Evolutionary conservation across 2,329 filamentous ascomycete genomes (phyloP).

Genomic region (Aspergillus pseudoglaucus): DNA sequence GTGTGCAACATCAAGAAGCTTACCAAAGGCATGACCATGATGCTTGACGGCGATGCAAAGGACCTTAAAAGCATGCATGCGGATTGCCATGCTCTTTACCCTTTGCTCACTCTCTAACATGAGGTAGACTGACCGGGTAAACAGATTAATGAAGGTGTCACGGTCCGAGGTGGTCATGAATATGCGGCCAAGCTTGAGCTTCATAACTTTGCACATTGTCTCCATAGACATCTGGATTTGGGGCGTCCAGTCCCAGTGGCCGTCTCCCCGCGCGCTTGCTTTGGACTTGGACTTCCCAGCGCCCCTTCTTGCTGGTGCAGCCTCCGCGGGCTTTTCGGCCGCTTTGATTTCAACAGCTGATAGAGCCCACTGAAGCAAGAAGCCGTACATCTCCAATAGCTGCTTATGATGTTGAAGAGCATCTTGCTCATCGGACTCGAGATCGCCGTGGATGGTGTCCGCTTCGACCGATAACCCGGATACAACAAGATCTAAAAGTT

Average conservation of each 20-base stretch:
- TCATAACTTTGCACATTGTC: conserved; percentile 92
- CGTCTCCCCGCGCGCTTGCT: conserved; percentile 57
- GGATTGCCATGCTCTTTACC: conserved; percentile 78
- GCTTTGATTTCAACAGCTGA: conserved; percentile 91
- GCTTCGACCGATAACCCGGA: conserved; percentile 81
- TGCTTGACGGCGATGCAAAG: conserved; percentile 95
- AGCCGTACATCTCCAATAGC: conserved; percentile 87
- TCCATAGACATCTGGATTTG: conserved; percentile 87
- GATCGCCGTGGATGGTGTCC: conserved; percentile 75
- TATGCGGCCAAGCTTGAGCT: conserved; percentile 83
- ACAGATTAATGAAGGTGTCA: conserved; percentile 86
- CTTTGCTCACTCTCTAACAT: conserved; percentile 90
- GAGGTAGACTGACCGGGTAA: conserved; percentile 89
- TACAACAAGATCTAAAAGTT: conserved; percentile 83
- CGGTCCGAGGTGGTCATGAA: conserved; percentile 95
- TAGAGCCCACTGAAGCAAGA: conserved; percentile 90
- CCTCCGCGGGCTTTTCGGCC: conserved; percentile 74
- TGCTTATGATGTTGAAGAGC: conserved; percentile 80
- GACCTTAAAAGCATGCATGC: conserved; percentile 97
- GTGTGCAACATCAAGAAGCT: not conserved
- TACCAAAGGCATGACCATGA: conserved; percentile 93
- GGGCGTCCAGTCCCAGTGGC: conserved; percentile 77
- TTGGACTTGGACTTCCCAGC: conserved; percentile 72
- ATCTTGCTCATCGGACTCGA: conserved; percentile 89
- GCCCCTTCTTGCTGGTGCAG: conserved; percentile 64